Evolutionary conservation across 345 rosid species (phyloP).

Genomic region (Lepidium didymum): DNA sequence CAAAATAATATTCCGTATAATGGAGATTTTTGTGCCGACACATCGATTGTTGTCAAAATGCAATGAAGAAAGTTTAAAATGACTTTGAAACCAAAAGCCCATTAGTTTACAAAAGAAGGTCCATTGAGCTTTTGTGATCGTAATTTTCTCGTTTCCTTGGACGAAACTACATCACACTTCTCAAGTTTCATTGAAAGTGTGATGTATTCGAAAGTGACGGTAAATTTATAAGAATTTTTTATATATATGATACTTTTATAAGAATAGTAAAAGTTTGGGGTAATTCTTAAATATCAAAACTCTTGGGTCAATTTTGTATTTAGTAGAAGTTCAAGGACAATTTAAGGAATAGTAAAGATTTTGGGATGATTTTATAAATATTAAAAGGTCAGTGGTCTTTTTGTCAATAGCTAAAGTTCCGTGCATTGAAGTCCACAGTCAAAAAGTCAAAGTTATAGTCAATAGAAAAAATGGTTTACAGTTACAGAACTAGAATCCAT

Average conservation of each 20-base stretch:
- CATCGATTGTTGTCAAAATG: background rate
- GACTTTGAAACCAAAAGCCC: background rate
- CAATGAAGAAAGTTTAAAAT: background rate
- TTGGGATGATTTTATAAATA: background rate
- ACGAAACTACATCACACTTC: background rate
- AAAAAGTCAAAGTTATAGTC: background rate
- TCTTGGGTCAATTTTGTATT: background rate
- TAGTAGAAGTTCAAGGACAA: background rate
- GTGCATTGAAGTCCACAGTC: background rate
- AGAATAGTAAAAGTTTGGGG: background rate
- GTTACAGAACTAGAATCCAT: constrained; percentile 2
- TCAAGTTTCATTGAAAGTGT: background rate
- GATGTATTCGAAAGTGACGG: background rate
- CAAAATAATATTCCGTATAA: background rate
- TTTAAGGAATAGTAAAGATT: background rate
- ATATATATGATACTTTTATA: too few species aligned
- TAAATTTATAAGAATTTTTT: too few species aligned
- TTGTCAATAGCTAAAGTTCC: background rate
- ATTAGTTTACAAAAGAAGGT: background rate
- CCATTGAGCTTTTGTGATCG: background rate
- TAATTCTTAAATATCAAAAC: background rate
- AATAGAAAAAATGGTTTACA: constrained; percentile 20
- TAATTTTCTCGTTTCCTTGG: background rate
- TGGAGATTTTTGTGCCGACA: constrained; percentile 1
- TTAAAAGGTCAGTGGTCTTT: background rate